These are phyloP conservation scores for Solanum virginianum DNA, from an alignment of 257 asterid species.

Conservation along the genomic window DNA sequence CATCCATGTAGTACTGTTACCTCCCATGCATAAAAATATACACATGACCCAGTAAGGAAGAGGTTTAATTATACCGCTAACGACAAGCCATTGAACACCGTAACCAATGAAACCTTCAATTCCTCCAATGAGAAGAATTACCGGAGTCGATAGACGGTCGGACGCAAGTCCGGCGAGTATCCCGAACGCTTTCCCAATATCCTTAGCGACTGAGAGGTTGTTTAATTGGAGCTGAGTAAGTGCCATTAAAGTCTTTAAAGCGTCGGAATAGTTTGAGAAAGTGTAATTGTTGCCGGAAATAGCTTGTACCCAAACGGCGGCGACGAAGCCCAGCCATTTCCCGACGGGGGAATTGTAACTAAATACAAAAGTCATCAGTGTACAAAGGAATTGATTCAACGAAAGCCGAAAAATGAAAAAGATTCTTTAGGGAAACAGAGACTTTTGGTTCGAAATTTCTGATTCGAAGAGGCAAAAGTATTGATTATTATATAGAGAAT, in stretches of 20 bases:
- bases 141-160: constrained; percentile 64
- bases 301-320: constrained; percentile 95
- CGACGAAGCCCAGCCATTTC: background rate
- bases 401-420: background rate
- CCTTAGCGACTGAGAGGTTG: constrained; percentile 91
- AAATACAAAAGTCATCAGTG: background rate
- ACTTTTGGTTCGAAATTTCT: background rate
- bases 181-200: constrained; percentile 92
- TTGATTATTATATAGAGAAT: background rate
- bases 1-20: constrained; percentile 99
- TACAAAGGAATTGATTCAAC: background rate
- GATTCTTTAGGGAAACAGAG: background rate
- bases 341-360: background rate
- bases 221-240: constrained; percentile 87
- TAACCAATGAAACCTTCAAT: constrained; percentile 83
- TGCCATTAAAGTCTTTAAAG: constrained; percentile 75
- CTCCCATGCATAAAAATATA: constrained; percentile 88
- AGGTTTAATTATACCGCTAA: constrained; percentile 74
- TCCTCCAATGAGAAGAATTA: constrained; percentile 66
- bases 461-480: background rate
- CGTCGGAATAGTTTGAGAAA: constrained; percentile 84
- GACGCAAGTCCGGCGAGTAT: constrained; percentile 87
- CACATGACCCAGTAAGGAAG: constrained; percentile 96
- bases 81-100: constrained; percentile 97
- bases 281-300: constrained; percentile 96